Conservation (phyloP, 164 flowering plant genomes). For the Nymphaea thermarum region DNA sequence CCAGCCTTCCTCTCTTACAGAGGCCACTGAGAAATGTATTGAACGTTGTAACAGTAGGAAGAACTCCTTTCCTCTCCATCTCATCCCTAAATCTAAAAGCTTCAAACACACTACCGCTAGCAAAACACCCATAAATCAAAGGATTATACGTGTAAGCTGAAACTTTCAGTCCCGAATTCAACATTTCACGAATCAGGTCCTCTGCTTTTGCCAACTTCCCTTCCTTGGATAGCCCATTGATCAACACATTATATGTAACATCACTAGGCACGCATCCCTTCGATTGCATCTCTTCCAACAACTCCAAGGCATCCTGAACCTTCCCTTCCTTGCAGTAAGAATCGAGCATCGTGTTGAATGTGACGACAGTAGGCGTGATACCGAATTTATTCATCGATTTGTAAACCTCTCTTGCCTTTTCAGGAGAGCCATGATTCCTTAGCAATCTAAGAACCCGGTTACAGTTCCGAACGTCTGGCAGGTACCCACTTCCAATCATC, state of each 20-base stretch:
- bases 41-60: constrained; percentile 39
- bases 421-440: constrained; percentile 24
- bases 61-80: constrained; percentile 34
- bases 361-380: constrained; percentile 37
- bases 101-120: constrained; percentile 33
- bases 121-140: constrained; percentile 42
- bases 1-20: constrained; percentile 37
- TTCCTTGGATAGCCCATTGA: constrained; percentile 43
- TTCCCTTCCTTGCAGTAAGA: constrained; percentile 42
- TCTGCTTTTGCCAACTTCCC: constrained; percentile 40
- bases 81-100: constrained; percentile 34
- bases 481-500: constrained; percentile 39
- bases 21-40: constrained; percentile 39
- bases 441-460: constrained; percentile 51
- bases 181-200: constrained; percentile 37
- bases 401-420: constrained; percentile 35
- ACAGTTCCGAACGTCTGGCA: constrained; percentile 56
- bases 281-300: constrained; percentile 42
- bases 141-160: constrained; percentile 49
- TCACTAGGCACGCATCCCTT: constrained; percentile 37
- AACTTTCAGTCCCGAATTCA: constrained; percentile 26
- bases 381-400: constrained; percentile 33
- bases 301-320: constrained; percentile 22
- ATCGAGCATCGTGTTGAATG: constrained; percentile 59
- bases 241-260: constrained; percentile 52